These are phyloP conservation scores for slime mould (Dictyostelium discoideum) DNA, from an alignment of 78 protist genomes.

Conservation along the genomic window dicty_2.7 NC_007091.3:4248501-4249000, in stretches of 20 bases:
- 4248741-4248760: neutral
- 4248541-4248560: conserved; percentile 97
- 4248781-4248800: no score
- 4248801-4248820: no score
- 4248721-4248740: neutral
- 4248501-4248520: conserved; percentile 96
- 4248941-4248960: conserved; percentile 93
- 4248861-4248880: no score
- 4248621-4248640: conserved; percentile 95
- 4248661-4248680: neutral
- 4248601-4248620: conserved; percentile 98
- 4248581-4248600: conserved; percentile 98
- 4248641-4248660: conserved; percentile 42
- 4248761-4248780: neutral
- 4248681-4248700: neutral
- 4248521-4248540: conserved; percentile 92
- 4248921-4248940: conserved; percentile 96
- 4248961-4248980: conserved; percentile 94
- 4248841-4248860: no score
- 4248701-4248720: neutral
- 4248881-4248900: conserved; percentile 50
- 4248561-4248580: conserved; percentile 98
- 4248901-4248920: conserved; percentile 99
- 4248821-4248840: no score
- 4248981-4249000: neutral